Evolutionary conservation across 2,329 filamentous ascomycete species (phyloP), one percentile per base, ranked within the genome.

Genomic region (Aspergillus ibericus): DNA sequence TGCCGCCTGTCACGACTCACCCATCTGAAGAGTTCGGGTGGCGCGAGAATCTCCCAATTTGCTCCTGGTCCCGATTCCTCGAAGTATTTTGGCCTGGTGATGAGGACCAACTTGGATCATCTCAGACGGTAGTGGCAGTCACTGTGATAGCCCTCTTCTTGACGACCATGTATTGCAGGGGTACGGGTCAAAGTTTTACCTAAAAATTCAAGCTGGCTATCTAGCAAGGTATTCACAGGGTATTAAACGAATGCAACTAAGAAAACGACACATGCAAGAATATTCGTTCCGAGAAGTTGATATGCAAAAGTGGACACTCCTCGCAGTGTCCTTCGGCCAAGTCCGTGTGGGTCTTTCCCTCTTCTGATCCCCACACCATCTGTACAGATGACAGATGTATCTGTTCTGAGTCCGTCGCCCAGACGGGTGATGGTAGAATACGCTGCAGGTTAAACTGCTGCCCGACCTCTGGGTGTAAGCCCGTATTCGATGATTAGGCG

Each of bases 181-280:
- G 1, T 32, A 10, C 9, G 29, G 29, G 29, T 32, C 7, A 32
- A 32, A 32, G 8, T 32, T 32, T 9, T 3, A 9, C 29, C 29
- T 32, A 25, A 25, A 25, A 25, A 25, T 25, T 25, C 22, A 25
- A 25, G 22, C 13, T 15, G 18, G 38, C 38, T 42, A 42, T 42
- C 38, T 20, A 22, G 18, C 22, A 42, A 42, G 38, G 16, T 53
- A 53, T 44, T 44, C 36, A 42, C 22, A 53, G 51, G 51, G 51
- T 53, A 53, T 53, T 53, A 44, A 53, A 44, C 29, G 16, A 53
- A 20, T 29, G 34, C 29, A 53, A 53, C 25, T 22, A 32, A 53
- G 27, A 29, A 18, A 27, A 44, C 25, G 27, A 25, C 51, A 40
- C 25, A 53, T 53, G 51, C 51, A 44, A 53, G 51, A 53, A 44